phyloP scores from a whole-genome alignment of 176 grass and related monocot species.

The Oropetium thomaeum region DNA sequence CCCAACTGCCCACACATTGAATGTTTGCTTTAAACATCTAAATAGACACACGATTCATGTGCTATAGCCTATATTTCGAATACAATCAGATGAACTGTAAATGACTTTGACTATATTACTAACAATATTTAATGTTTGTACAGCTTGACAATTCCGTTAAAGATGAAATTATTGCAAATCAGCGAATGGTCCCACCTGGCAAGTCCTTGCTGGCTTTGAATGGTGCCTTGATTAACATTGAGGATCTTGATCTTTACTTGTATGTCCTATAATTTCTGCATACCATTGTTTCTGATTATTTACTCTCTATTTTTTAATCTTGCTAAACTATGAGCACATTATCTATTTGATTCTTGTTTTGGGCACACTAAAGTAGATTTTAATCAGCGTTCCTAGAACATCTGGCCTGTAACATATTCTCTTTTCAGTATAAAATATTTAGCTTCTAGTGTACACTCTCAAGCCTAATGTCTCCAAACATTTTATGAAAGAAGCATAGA shows the following conservation, averaged over 20 bases:
- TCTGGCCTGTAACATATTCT: background rate
- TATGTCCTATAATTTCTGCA: constrained; percentile 47
- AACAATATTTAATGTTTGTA: constrained; percentile 26
- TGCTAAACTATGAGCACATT: background rate
- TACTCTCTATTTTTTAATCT: constrained; percentile 10
- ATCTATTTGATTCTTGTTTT: constrained; percentile 25
- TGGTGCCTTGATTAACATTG: constrained; percentile 95
- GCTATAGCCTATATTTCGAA: constrained; percentile 3
- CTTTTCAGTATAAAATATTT: constrained; percentile 10
- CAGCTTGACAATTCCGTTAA: constrained; percentile 83
- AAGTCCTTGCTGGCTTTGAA: constrained; percentile 98
- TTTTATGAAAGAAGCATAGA: background rate
- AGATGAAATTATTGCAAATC: constrained; percentile 93
- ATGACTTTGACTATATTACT: constrained; percentile 23
- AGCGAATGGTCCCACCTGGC: constrained; percentile 97
- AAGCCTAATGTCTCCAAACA: background rate
- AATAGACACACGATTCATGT: background rate
- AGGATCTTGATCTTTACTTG: constrained; percentile 97
- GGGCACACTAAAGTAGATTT: constrained; percentile 2
- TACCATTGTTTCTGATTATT: constrained; percentile 33
- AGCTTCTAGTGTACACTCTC: background rate
- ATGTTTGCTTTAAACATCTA: constrained; percentile 19
- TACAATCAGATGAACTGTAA: constrained; percentile 15
- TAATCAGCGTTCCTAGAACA: constrained; percentile 10
- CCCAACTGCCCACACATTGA: constrained; percentile 39